A percentile compares a stretch with the other conserved stretches of the same genome.
phyloP scores from a whole-genome alignment of 495 filamentous ascomycete species.

The Neurospora discreta region DNA sequence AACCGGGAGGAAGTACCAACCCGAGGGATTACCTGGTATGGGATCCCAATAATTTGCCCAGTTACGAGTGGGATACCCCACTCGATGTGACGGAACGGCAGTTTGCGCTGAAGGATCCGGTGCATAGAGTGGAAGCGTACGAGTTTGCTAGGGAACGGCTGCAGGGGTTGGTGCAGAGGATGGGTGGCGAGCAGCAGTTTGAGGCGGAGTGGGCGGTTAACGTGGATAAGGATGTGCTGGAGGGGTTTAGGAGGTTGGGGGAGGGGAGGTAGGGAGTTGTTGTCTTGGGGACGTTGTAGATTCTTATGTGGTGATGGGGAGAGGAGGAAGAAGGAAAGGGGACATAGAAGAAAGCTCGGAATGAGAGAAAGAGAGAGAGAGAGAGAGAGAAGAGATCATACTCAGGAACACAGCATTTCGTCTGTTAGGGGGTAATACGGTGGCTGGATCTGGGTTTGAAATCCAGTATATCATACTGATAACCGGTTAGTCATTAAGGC shows the following conservation, averaged over 20 bases:
- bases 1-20: background rate
- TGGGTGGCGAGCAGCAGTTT: slow-evolving; percentile 65
- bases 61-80: slow-evolving; percentile 58
- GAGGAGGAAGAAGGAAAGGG: background rate
- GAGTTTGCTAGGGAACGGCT: slow-evolving; percentile 60
- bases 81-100: slow-evolving; percentile 39
- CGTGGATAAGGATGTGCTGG: slow-evolving; percentile 72
- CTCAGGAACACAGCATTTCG: background rate
- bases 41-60: slow-evolving; percentile 49
- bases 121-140: slow-evolving; percentile 59
- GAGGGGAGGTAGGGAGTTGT: background rate
- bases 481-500: background rate
- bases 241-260: slow-evolving; percentile 42
- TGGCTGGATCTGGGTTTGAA: background rate
- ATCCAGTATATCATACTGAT: background rate
- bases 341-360: background rate
- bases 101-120: slow-evolving; percentile 51
- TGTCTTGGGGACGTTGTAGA: too few relatives aligned
- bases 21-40: slow-evolving; percentile 44
- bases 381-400: background rate
- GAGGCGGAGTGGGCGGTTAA: slow-evolving; percentile 71
- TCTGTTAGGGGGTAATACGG: background rate
- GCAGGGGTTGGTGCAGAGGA: slow-evolving; percentile 48
- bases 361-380: background rate
- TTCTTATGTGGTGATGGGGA: background rate